phyloP scores from a whole-genome alignment of 2,329 filamentous ascomycete species.

The Apiospora pterosperma region DNA sequence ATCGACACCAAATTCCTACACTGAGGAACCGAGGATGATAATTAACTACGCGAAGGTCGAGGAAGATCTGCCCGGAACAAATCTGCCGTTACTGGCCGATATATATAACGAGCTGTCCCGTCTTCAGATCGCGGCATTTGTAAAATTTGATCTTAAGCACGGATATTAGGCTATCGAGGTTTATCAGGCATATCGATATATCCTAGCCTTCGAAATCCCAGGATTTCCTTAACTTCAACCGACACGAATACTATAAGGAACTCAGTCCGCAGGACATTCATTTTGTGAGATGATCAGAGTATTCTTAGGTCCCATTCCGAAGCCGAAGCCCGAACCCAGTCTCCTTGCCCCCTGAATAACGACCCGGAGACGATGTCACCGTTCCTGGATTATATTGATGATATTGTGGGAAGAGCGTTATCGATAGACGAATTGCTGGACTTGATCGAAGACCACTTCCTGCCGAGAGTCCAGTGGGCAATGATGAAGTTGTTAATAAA shows the following conservation, averaged over 20 bases:
- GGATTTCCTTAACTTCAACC: neutral
- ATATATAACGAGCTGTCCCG: neutral
- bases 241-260: neutral
- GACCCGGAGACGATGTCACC: neutral
- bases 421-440: neutral
- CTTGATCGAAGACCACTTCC: neutral
- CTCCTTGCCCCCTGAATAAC: neutral
- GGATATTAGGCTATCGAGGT: too few species aligned
- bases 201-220: neutral
- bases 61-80: neutral
- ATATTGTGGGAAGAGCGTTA: too few species aligned
- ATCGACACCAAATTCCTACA: neutral
- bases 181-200: neutral
- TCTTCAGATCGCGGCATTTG: neutral
- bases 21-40: neutral
- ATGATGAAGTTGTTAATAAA: neutral
- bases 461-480: neutral
- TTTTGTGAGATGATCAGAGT: neutral
- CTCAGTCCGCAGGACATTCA: neutral
- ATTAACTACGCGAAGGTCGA: neutral
- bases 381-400: neutral
- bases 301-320: neutral
- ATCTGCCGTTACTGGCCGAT: neutral
- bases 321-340: neutral
- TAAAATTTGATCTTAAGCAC: constrained; percentile 3